Conservation (phyloP, 2,329 filamentous ascomycete species). For the Cladosporium phlei region DNA sequence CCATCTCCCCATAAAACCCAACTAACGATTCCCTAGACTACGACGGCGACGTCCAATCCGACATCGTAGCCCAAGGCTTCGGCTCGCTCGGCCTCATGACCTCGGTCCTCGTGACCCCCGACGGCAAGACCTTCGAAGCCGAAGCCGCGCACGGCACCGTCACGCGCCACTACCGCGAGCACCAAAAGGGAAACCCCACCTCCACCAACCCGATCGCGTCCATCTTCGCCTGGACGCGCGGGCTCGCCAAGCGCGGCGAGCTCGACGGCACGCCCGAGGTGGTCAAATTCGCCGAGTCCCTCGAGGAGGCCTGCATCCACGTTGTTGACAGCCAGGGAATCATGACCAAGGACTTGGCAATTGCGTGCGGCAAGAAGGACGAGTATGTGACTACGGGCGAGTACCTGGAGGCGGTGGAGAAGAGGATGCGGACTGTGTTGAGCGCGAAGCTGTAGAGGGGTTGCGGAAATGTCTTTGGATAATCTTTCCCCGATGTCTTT, state of each 20-base stretch:
- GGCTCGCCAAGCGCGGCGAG: conserved; percentile 85
- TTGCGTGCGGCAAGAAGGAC: conserved; percentile 83
- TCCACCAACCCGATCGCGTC: conserved; percentile 98
- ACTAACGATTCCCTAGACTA: conserved; percentile 62
- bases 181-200: conserved; percentile 96
- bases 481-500: too few species aligned
- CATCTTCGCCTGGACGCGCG: conserved; percentile 98
- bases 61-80: conserved; percentile 97
- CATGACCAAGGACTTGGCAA: conserved; percentile 99
- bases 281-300: conserved; percentile 80
- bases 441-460: conserved; percentile 64
- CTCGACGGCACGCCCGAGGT: conserved; percentile 91
- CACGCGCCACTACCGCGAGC: conserved; percentile 95
- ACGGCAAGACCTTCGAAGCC: conserved; percentile 94
- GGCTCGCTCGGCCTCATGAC: conserved; percentile 98
- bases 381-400: conserved; percentile 89
- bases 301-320: conserved; percentile 91
- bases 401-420: conserved; percentile 91
- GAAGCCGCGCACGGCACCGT: conserved; percentile 98
- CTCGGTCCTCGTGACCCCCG: conserved; percentile 91
- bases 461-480: background rate
- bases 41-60: conserved; percentile 97
- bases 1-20: background rate
- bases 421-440: conserved; percentile 73
- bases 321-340: conserved; percentile 89